Evolutionary conservation across 1,139 yeast species (phyloP), one percentile per base, ranked within the genome.

Genomic region (Oligophagozyma castellii): DNA sequence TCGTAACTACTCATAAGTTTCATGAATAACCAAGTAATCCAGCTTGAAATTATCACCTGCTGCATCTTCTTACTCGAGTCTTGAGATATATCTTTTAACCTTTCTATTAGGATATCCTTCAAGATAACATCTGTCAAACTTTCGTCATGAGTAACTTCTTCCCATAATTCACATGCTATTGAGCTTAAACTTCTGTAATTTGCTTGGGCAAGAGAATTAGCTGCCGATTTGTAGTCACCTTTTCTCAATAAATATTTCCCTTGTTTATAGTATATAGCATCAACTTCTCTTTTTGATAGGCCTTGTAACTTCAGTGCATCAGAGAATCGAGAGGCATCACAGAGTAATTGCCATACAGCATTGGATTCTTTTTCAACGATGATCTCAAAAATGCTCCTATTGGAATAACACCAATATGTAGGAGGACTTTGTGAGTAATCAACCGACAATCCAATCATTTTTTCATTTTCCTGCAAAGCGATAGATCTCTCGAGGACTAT

Each of bases 301-400:
- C 56, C 53, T 10, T 55, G 40, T 12, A 70, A 55, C 2, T 55
- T 44, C 27, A 84, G 56, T 0, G 96, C 95, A 30, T 72, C 72
- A 12, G 75, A 79, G 51, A 64, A 86, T 33, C 69, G 63, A 1
- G 70, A 67, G 45, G 69, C 62, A 24, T 67, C 70, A 33, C 78
- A 62, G 48, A 80, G 65, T 5, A 76, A 65, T 36, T 67, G 68
- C 95, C 95, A 83, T 3, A 84, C 74, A 14, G 80, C 76, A 4
- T 65, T 58, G 5, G 73, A 63, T 48, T 89, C 96, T 40, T 78
- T 67, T 19, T 63, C 66, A 6, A 80, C 59, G 3, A 80, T 63
- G 6, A 92, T 55, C 48, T 92, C 94, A 44, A 64, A 75, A 7
- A 81, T 65, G 27, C 52, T 59, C 2, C 51, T 42, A 14, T 55